phyloP scores from a whole-genome alignment of 768 basidiomycete genomes.

The Psilocybe subaeruginosa region DNA sequence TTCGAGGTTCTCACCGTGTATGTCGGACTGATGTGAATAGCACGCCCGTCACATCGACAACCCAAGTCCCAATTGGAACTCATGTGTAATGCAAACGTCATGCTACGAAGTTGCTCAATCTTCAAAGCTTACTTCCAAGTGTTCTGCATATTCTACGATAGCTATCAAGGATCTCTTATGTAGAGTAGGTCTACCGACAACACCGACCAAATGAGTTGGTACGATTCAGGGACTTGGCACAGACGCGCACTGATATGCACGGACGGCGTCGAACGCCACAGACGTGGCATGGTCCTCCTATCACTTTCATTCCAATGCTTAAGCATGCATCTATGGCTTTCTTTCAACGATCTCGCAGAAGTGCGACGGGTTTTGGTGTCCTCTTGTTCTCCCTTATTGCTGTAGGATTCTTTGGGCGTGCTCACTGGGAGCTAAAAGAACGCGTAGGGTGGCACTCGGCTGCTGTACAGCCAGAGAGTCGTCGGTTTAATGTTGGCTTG shows the following conservation, averaged over 20 bases:
- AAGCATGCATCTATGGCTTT: background rate
- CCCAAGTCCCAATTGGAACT: too few species aligned
- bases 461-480: background rate
- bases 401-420: background rate
- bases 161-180: too few species aligned
- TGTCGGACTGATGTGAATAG: too few species aligned
- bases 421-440: background rate
- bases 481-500: background rate
- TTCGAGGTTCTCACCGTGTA: too few species aligned
- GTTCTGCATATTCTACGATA: too few species aligned
- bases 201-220: too few species aligned
- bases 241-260: background rate
- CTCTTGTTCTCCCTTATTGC: background rate
- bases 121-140: too few species aligned
- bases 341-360: background rate
- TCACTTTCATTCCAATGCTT: background rate
- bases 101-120: too few species aligned
- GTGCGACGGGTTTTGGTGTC: background rate
- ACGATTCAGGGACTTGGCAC: too few species aligned
- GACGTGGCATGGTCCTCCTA: background rate
- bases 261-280: background rate
- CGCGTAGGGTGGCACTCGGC: background rate
- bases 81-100: too few species aligned
- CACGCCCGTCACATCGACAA: too few species aligned
- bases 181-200: too few species aligned